These are phyloP conservation scores for Lachancea thermotolerans DNA, from an alignment of 805 yeast species.

Conservation along the genomic window DNA sequence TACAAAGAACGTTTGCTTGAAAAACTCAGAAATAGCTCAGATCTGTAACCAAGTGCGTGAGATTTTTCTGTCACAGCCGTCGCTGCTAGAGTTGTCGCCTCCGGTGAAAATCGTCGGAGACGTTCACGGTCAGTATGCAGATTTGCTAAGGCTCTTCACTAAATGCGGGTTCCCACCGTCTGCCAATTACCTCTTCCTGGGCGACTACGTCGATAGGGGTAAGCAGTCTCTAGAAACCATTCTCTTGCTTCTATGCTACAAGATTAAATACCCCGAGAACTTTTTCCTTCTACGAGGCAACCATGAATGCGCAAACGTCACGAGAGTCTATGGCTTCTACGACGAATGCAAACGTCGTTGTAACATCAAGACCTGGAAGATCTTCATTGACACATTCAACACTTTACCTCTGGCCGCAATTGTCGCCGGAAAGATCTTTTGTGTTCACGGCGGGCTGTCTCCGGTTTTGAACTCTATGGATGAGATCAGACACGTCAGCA, in stretches of 20 bases:
- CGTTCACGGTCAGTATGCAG: slow-evolving; percentile 95
- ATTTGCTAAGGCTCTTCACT: slow-evolving; percentile 81
- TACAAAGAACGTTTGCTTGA: slow-evolving; percentile 81
- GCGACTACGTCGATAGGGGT: slow-evolving; percentile 97
- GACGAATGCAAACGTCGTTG: slow-evolving; percentile 96
- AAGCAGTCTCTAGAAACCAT: slow-evolving; percentile 94
- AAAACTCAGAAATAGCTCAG: slow-evolving; percentile 79
- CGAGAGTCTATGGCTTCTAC: slow-evolving; percentile 94
- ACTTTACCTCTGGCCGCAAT: slow-evolving; percentile 93
- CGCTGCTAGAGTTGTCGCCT: slow-evolving; percentile 73
- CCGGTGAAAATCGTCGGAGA: slow-evolving; percentile 86
- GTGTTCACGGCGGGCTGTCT: slow-evolving; percentile 79
- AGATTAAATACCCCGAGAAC: slow-evolving; percentile 94
- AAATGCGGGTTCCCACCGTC: slow-evolving; percentile 97
- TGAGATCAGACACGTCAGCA: slow-evolving; percentile 61
- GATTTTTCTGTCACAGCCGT: slow-evolving; percentile 83
- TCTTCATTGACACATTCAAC: slow-evolving; percentile 90
- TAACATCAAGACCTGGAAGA: slow-evolving; percentile 88
- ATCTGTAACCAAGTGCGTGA: slow-evolving; percentile 87
- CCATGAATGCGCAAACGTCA: slow-evolving; percentile 96
- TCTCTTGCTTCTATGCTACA: slow-evolving; percentile 77
- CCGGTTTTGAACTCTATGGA: slow-evolving; percentile 59
- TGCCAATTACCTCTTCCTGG: slow-evolving; percentile 84
- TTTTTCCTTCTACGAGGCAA: slow-evolving; percentile 90
- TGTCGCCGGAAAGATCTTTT: slow-evolving; percentile 91